Percentiles rank a stretch among this genome's conserved stretches.
Evolutionary conservation across 1,284 basidiomycete genomes (phyloP).

Genomic region (Ustilago xerochloae): DNA sequence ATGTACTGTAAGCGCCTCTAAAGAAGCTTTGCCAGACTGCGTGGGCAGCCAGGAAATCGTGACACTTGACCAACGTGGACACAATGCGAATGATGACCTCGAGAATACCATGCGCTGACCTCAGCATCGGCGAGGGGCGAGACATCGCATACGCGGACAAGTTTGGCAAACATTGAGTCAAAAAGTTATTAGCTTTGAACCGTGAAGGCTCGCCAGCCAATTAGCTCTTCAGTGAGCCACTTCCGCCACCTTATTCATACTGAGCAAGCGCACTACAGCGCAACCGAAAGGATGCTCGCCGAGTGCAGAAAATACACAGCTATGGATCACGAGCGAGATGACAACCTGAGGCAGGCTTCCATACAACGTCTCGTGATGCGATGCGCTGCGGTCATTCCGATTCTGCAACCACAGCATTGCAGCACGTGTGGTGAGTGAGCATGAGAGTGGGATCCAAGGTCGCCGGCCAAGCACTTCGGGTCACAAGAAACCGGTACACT

Average conservation of each 20-base stretch:
- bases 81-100: neutral
- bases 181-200: constrained; percentile 1
- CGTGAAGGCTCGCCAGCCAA: constrained; percentile 11
- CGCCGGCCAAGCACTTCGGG: too few relatives aligned
- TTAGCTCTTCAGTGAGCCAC: constrained; percentile 7
- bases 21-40: neutral
- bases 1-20: neutral
- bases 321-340: too few relatives aligned
- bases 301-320: too few relatives aligned
- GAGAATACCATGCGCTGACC: neutral
- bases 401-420: too few relatives aligned
- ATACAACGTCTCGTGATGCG: too few relatives aligned
- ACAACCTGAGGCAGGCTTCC: too few relatives aligned
- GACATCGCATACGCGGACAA: constrained; percentile 18
- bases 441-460: too few relatives aligned
- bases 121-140: constrained; percentile 11
- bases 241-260: constrained; percentile 1
- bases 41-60: constrained; percentile 6
- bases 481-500: too few relatives aligned
- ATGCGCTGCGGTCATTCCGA: too few relatives aligned
- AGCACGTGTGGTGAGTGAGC: too few relatives aligned
- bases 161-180: constrained; percentile 23
- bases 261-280: too few relatives aligned
- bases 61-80: neutral
- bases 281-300: too few relatives aligned